Conservation (phyloP, 768 basidiomycete species). For the Podaxis sp. region DNA sequence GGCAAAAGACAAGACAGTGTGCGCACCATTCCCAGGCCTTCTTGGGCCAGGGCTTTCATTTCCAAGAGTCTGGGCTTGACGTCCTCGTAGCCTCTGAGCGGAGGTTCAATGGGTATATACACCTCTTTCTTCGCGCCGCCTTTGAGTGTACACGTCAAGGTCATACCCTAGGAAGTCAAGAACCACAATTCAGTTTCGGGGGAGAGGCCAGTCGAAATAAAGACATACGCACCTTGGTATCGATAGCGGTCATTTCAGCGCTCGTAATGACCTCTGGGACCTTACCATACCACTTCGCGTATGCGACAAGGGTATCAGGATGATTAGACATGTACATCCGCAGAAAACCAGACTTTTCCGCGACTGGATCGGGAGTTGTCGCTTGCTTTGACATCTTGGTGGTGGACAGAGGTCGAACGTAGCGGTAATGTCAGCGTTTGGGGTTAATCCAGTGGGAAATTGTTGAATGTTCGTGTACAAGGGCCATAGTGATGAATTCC, state of each 20-base stretch:
- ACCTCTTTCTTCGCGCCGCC: slow-evolving; percentile 46
- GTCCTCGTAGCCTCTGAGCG: slow-evolving; percentile 71
- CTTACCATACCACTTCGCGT: slow-evolving; percentile 75
- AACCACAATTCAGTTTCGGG: not conserved
- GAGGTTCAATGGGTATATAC: slow-evolving; percentile 64
- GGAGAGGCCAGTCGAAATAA: not conserved
- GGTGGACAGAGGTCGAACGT: not conserved
- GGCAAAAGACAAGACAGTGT: not conserved
- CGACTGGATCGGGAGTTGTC: slow-evolving; percentile 62
- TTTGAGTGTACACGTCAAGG: slow-evolving; percentile 59
- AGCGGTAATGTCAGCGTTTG: too few species aligned
- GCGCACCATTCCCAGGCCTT: slow-evolving; percentile 74
- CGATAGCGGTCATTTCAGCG: slow-evolving; percentile 73
- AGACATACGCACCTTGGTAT: slow-evolving; percentile 49
- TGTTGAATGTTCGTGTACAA: too few species aligned
- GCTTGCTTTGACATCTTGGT: not conserved
- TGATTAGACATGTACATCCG: slow-evolving; percentile 85
- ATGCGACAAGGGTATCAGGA: slow-evolving; percentile 82
- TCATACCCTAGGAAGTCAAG: slow-evolving; percentile 55
- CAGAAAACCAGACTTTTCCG: slow-evolving; percentile 71
- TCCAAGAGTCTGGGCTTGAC: slow-evolving; percentile 76
- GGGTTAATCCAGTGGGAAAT: too few species aligned
- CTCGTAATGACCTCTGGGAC: slow-evolving; percentile 50
- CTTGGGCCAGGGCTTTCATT: slow-evolving; percentile 82
- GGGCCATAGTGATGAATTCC: too few species aligned